phyloP scores from a whole-genome alignment of 2,329 filamentous ascomycete genomes.

The Phyllosticta citrichinensis region DNA sequence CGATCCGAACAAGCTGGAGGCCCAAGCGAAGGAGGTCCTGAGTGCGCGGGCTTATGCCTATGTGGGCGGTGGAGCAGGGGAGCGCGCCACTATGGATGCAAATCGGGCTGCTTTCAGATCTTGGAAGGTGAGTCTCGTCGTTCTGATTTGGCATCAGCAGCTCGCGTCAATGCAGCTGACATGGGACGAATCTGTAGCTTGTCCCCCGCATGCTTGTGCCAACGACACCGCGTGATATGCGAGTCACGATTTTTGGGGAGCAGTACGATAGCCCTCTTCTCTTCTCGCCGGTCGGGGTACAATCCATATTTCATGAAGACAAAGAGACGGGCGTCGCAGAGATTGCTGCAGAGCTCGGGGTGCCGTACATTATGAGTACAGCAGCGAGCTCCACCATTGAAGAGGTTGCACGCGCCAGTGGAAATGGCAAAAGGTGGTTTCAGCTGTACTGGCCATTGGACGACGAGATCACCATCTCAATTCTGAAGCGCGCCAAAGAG shows the following conservation, averaged over 20 bases:
- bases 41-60: constrained; percentile 46
- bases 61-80: constrained; percentile 52
- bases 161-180: not conserved
- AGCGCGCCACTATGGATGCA: constrained; percentile 50
- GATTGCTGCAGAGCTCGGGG: constrained; percentile 47
- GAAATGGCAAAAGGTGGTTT: constrained; percentile 51
- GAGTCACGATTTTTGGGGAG: constrained; percentile 22
- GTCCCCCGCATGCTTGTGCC: constrained; percentile 6
- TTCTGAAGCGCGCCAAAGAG: constrained; percentile 47
- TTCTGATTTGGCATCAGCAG: not conserved
- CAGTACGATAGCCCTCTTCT: constrained; percentile 42
- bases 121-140: constrained; percentile 28
- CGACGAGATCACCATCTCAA: constrained; percentile 51
- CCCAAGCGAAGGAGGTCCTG: constrained; percentile 43
- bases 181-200: not conserved
- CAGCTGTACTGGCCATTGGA: constrained; percentile 63
- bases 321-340: constrained; percentile 52
- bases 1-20: constrained; percentile 47
- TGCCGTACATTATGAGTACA: constrained; percentile 57
- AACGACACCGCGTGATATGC: constrained; percentile 6
- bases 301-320: constrained; percentile 54
- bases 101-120: constrained; percentile 49
- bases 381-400: constrained; percentile 52
- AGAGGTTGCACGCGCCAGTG: constrained; percentile 49
- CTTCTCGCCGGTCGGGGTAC: constrained; percentile 58